Evolutionary conservation across 768 basidiomycete genomes (phyloP), one percentile per base, ranked within the genome.

Genomic region (Boletus coccyginus): DNA sequence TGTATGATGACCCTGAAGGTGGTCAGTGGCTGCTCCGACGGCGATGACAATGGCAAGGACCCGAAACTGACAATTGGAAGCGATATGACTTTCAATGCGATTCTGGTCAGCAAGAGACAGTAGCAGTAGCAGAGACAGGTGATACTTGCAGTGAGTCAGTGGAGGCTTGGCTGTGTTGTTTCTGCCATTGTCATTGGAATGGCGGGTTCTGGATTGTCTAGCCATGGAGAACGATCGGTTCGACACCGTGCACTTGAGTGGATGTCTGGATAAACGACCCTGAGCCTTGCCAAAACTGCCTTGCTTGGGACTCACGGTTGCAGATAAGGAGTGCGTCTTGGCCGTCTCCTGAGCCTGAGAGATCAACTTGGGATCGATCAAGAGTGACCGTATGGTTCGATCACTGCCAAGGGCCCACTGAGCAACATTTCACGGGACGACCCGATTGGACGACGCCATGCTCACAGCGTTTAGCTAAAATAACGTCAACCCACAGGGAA

Each of bases 1-100:
- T 13, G 64, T 48, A 46, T 83, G 79, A 45, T 76, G 78, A 31
- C 76, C 75, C 77, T 78, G 47, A 31, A 24, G 39, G 38, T 14
- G 40, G 35, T 64, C 48, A 57, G 55, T 33, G 17, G 27, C 21
- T 21, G 21, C 21, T 21, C 2, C 21, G 27, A 27, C 27, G 27
- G 67, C 62, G 7, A 66, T 69, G 50, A 32, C 38, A 19, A 38
- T 24, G 21, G 21, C 39, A 29, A 59, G 69, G 67, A 74, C 59
- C 70, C 68, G 54, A 45, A 32, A 70, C 73, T 49, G 46, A 75
- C 66, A 46, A 71, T 62, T 12, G 73, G 66, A 40, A 75, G 60
- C 24, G 62, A 63, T 47, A 74, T 36, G 57, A 75, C 65, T 75
- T 57, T 39, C 40, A 51, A 36, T 50, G 42, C 6, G 7, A 13